Evolutionary conservation across 169 alveolate species (phyloP).

Genomic region (Eimeria brunetti): DNA sequence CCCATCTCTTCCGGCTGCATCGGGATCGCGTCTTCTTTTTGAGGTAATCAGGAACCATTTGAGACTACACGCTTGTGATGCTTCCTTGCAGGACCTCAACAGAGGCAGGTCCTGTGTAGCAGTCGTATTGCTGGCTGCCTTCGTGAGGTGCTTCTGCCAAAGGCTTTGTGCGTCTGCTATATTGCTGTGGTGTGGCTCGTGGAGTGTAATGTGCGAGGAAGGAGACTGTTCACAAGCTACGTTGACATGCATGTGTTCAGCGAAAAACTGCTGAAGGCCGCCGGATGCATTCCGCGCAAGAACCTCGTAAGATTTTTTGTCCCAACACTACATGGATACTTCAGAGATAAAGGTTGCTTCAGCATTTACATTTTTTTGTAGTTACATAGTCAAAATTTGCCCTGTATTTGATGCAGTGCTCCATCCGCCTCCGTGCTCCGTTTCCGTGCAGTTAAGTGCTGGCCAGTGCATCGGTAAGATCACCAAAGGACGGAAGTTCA

Average conservation of each 20-base stretch:
- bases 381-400: not conserved
- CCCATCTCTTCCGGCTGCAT: slow-evolving; percentile 92
- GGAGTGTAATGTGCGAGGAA: not conserved
- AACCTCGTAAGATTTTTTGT: slow-evolving; percentile 80
- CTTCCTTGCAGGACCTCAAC: not conserved
- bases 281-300: slow-evolving; percentile 90
- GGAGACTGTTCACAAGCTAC: not conserved
- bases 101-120: not conserved
- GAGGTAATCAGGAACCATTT: slow-evolving; percentile 74
- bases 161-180: not conserved
- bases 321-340: not conserved
- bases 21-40: slow-evolving; percentile 91
- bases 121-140: not conserved
- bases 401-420: not conserved
- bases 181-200: not conserved
- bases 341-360: not conserved
- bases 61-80: not conserved
- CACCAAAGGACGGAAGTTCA: slow-evolving; percentile 94
- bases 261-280: slow-evolving; percentile 88
- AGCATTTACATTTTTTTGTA: slow-evolving; percentile 77
- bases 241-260: slow-evolving; percentile 30
- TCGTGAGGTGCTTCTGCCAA: not conserved
- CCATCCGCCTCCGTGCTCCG: not conserved
- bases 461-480: slow-evolving; percentile 96
- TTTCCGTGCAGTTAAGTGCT: slow-evolving; percentile 74